A percentile compares a stretch with the other conserved stretches of the same genome.
These are phyloP conservation scores for Solanum verrucosum DNA, from an alignment of 257 asterid species.

Conservation along the genomic window DNA sequence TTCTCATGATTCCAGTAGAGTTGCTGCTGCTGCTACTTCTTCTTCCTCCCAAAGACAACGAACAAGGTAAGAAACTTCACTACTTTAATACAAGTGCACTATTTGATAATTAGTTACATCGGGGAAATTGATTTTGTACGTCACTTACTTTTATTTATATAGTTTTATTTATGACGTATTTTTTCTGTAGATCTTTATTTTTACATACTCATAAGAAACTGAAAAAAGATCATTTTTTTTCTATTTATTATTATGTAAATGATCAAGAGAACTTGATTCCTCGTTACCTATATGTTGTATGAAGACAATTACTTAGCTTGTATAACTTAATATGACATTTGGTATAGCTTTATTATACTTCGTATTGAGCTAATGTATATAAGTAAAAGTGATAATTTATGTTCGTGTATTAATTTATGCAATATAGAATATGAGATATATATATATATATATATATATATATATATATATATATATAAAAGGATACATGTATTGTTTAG, in stretches of 20 bases:
- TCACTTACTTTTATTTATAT: neutral
- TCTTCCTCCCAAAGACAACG: conserved; percentile 32
- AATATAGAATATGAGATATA: neutral
- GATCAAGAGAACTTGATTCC: neutral
- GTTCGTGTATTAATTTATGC: neutral
- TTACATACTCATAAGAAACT: too few relatives aligned
- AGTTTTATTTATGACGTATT: too few relatives aligned
- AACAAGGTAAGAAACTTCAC: conserved; percentile 44
- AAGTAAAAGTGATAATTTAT: neutral
- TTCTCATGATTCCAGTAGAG: conserved; percentile 17
- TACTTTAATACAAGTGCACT: neutral
- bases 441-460: too few relatives aligned
- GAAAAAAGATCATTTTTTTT: too few relatives aligned
- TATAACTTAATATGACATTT: neutral
- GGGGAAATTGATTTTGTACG: neutral
- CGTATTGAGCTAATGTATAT: neutral
- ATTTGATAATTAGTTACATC: neutral
- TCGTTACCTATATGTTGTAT: neutral
- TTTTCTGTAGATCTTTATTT: too few relatives aligned
- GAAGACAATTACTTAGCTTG: neutral
- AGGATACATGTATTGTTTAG: neutral
- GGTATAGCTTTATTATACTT: neutral
- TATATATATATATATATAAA: too few relatives aligned
- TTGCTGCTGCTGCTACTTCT: neutral
- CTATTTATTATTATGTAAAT: too few relatives aligned